Evolutionary conservation across 164 flowering plant genomes (phyloP), one percentile per base, ranked within the genome.

Genomic region (Euptelea pleiosperma): DNA sequence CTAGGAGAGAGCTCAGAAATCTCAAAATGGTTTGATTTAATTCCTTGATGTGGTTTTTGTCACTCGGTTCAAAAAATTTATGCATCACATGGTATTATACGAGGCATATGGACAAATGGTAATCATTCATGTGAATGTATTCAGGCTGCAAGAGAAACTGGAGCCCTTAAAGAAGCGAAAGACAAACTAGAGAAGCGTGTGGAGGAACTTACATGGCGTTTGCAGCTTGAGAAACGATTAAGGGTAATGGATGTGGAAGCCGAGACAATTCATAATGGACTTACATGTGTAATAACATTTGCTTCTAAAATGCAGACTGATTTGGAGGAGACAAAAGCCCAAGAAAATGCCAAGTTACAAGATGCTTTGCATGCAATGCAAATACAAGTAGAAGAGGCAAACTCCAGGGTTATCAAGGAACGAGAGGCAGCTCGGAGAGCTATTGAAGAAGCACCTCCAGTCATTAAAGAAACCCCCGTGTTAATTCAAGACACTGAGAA

Each of bases 101-200:
- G 11, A 24, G 44, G 26, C 25, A 25, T 30, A n/a, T 53, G 53
- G 22, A 40, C 5, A n/a, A n/a, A n/a, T 66, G 31, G 21, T 57
- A 53, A 26, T 35, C 19, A 6, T 36, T 37, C 10, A 7, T 60
- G 15, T 51, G 7, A 55, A 62, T 56, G 18, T 42, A 39, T 67
- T 49, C 68, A 94, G 99, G 99, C 97, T 84, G 76, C 96, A 51
- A 80, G 96, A 67, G 99, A 94, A 77, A 94, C 99, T 4, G 99
- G 99, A 16, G 96, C 95, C 29, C 96, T 91, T 37, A 89, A 89
- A 82, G 97, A 94, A 74, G 95, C 96, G 25, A 94, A 94, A 63
- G 96, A 94, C 81, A 94, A 88, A 70, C 81, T 94, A 50, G 97
- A 94, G 77, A 94, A 94, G 78, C 91, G 89, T 47, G 97, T 94